Evolutionary conservation across 345 rosid species (phyloP).

Genomic region (Euphorbia peplus): DNA sequence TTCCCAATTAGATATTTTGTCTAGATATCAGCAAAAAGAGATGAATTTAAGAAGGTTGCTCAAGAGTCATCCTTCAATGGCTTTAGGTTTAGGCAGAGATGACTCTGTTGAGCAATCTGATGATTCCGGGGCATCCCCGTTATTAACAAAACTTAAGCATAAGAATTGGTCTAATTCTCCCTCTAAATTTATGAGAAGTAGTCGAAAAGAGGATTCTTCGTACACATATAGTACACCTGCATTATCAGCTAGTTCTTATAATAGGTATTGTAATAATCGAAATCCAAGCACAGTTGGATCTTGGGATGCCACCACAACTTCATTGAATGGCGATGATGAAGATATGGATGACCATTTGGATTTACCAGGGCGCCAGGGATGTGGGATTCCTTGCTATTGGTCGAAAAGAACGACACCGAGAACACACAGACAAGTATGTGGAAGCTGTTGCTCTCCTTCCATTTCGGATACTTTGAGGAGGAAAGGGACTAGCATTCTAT

Average conservation of each 20-base stretch:
- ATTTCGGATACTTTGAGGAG: constrained; percentile 82
- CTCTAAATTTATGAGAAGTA: too few species aligned
- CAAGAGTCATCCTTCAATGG: constrained; percentile 36
- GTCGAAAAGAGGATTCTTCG: constrained; percentile 67
- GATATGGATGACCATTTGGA: constrained; percentile 74
- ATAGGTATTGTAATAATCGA: constrained; percentile 46
- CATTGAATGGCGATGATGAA: constrained; percentile 72
- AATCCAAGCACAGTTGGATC: constrained; percentile 74
- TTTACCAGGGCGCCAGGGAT: constrained; percentile 80
- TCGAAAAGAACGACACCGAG: constrained; percentile 61
- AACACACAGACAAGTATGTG: constrained; percentile 55
- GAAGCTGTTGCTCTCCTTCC: constrained; percentile 88
- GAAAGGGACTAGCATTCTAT: constrained; percentile 80
- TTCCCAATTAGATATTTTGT: constrained; percentile 41
- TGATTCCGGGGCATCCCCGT: constrained; percentile 62
- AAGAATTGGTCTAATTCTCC: constrained; percentile 60
- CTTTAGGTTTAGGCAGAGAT: constrained; percentile 43
- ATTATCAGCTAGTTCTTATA: constrained; percentile 76
- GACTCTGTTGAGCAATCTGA: constrained; percentile 58
- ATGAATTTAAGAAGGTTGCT: constrained; percentile 35
- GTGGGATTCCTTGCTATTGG: constrained; percentile 97
- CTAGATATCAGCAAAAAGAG: constrained; percentile 49
- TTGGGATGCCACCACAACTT: constrained; percentile 86
- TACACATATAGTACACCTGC: constrained; percentile 85
- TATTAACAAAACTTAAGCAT: constrained; percentile 57